Base-by-base conservation (phyloP, 1,139 yeast genomes). In the Suzukiozyma palmioleophila region DNA sequence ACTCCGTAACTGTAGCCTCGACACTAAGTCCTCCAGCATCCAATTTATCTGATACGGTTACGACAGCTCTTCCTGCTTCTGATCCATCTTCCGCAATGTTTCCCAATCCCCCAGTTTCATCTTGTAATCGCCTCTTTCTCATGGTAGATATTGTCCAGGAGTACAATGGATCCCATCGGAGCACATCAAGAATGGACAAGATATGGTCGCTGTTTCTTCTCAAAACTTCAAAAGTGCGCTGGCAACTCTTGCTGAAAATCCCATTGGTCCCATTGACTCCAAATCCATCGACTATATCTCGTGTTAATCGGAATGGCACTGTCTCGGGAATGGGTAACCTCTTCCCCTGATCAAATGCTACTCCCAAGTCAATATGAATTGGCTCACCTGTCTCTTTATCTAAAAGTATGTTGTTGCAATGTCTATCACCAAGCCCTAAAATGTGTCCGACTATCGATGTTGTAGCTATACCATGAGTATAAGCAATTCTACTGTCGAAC, bases 351-450 rank as follows among this genome's bases (percentile, higher is more conserved):
- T 94, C 98, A 64, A 94, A 94, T 0, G 97, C 95, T 40, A 92
- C 92, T 0, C 98, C 99, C 27, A 94, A 66, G 58, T 94, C 99
- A 52, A 94, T 94, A 58, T 94, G 98, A 24, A 94, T 81, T 0
- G 96, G 95, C 49, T 90, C 97, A 0, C 98, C 98, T 0, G 86
- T 74, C 12, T 56, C 56, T 39, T 73, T 69, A 56, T 94, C 97
- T n/a, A 94, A 56, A 42, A 94, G 62, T 33, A 94, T 84, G 56
- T 94, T 94, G 57, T 88, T 88, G 54, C 95, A 79, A 60, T 94
- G 99, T 21, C 99, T 70, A 57, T 94, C 99, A 2, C 99, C 99
- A 10, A 94, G 69, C 0, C 99, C 99, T 26, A 94, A 64, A 9
- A 90, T 71, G 56, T 86, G 75, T 0, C 98, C 98, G 15, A 89